Evolutionary conservation across 495 filamentous ascomycete genomes (phyloP).

Genomic region (Platismatia glauca): DNA sequence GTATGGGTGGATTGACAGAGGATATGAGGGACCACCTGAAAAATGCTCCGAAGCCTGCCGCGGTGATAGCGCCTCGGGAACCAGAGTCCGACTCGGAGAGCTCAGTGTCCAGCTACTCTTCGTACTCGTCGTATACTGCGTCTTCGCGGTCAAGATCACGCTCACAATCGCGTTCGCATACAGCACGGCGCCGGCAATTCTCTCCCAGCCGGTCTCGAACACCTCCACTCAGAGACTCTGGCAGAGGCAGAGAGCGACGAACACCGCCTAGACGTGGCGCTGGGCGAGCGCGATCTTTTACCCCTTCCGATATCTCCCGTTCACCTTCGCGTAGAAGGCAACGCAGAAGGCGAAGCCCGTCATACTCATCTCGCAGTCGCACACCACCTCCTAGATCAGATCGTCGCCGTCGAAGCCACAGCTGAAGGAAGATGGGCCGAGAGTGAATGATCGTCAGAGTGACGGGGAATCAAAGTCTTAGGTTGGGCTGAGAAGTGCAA

Average conservation of each 20-base stretch:
- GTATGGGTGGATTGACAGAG: constrained; percentile 88
- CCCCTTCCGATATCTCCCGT: constrained; percentile 15
- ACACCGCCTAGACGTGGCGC: constrained; percentile 8
- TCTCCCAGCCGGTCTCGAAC: constrained; percentile 19
- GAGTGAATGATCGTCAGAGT: neutral
- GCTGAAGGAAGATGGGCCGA: neutral
- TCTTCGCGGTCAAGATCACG: constrained; percentile 39
- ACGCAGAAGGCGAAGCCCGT: constrained; percentile 14
- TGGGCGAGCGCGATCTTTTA: constrained; percentile 13
- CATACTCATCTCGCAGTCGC: constrained; percentile 22
- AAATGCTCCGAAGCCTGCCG: constrained; percentile 71
- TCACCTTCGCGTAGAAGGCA: constrained; percentile 10
- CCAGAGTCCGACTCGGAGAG: constrained; percentile 43
- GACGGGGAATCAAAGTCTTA: neutral
- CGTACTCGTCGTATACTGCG: constrained; percentile 44
- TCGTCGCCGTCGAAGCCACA: constrained; percentile 9
- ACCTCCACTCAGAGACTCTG: constrained; percentile 6
- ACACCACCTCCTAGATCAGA: constrained; percentile 17
- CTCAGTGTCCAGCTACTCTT: constrained; percentile 58
- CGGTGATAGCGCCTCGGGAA: constrained; percentile 50
- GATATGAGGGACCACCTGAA: constrained; percentile 87
- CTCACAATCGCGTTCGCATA: constrained; percentile 25
- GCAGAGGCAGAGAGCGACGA: constrained; percentile 11
- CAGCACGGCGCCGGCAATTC: constrained; percentile 17
- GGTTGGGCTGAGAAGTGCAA: neutral